phyloP scores from a whole-genome alignment of 495 filamentous ascomycete species.

The Cercophora newfieldiana region DNA sequence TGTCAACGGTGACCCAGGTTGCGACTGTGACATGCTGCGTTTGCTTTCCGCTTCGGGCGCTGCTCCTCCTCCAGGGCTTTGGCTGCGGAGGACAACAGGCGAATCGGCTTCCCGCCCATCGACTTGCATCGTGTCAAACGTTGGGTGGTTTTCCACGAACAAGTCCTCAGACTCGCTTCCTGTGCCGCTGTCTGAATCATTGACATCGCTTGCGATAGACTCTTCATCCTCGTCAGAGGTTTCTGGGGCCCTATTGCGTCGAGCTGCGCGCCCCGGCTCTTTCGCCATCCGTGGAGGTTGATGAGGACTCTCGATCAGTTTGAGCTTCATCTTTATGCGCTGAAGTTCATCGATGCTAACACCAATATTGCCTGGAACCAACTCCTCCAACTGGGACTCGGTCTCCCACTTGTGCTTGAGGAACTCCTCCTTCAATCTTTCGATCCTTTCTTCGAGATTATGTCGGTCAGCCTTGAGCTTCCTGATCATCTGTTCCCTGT shows the following conservation, averaged over 20 bases:
- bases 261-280: not conserved
- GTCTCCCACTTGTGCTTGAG: not conserved
- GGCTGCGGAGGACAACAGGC: not conserved
- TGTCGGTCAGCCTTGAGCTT: not conserved
- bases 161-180: not conserved
- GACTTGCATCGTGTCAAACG: not conserved
- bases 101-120: not conserved
- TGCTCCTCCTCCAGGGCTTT: not conserved
- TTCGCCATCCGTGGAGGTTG: not conserved
- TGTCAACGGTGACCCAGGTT: not conserved
- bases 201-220: not conserved
- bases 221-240: not conserved
- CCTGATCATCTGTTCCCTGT: constrained; percentile 44
- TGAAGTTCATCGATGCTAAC: not conserved
- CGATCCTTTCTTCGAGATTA: not conserved
- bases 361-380: not conserved
- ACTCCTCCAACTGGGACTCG: not conserved
- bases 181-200: not conserved
- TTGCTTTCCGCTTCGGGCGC: not conserved
- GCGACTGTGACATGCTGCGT: not conserved
- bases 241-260: not conserved
- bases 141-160: not conserved
- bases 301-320: not conserved
- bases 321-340: not conserved
- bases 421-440: not conserved